phyloP scores from a whole-genome alignment of 2,329 filamentous ascomycete genomes.

The Dactylellina sp. region DNA sequence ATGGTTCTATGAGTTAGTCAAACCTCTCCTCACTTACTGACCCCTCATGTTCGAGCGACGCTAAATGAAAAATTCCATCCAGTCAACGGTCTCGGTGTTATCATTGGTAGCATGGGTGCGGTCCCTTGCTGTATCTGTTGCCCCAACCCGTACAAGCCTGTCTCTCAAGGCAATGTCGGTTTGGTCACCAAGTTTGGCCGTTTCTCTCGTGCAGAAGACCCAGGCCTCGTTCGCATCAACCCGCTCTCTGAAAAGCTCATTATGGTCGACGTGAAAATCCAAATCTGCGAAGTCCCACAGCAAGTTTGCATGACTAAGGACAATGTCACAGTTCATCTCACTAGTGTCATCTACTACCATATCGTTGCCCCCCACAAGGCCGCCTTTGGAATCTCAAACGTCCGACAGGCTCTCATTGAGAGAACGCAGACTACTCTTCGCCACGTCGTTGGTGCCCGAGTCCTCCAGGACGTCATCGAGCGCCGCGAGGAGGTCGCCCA shows the following conservation, averaged over 20 bases:
- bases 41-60: background rate
- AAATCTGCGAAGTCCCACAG: slow-evolving; percentile 94
- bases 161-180: slow-evolving; percentile 92
- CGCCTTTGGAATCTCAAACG: slow-evolving; percentile 94
- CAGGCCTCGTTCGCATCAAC: slow-evolving; percentile 97
- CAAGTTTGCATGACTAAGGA: slow-evolving; percentile 99
- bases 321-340: slow-evolving; percentile 93
- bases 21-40: background rate
- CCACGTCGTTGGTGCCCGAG: slow-evolving; percentile 93
- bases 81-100: slow-evolving; percentile 79
- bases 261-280: slow-evolving; percentile 98
- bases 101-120: slow-evolving; percentile 82
- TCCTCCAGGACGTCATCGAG: slow-evolving; percentile 98
- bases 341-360: slow-evolving; percentile 99
- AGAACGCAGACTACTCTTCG: slow-evolving; percentile 97
- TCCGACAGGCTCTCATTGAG: slow-evolving; percentile 95
- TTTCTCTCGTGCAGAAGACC: slow-evolving; percentile 95
- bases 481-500: slow-evolving; percentile 96
- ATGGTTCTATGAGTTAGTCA: slow-evolving; percentile 81
- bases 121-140: slow-evolving; percentile 91
- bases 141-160: slow-evolving; percentile 95
- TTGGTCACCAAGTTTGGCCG: slow-evolving; percentile 94
- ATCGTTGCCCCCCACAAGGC: slow-evolving; percentile 95
- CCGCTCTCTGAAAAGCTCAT: slow-evolving; percentile 89
- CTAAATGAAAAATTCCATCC: slow-evolving; percentile 10